phyloP scores from a whole-genome alignment of 352 stramenopile genomes.

The Phytophthora sp. region DNA sequence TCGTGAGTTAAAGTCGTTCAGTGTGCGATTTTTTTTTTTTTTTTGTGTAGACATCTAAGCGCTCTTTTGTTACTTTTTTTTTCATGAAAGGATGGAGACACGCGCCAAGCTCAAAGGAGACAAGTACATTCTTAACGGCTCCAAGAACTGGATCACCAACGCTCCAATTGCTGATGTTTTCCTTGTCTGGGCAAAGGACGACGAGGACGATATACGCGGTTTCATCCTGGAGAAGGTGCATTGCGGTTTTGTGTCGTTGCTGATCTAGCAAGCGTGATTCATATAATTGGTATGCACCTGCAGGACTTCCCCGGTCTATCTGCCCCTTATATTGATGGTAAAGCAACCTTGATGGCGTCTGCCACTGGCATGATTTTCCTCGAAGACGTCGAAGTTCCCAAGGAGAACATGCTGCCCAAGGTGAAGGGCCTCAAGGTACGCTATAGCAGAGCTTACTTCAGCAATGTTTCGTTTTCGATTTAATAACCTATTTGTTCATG shows the following conservation, averaged over 20 bases:
- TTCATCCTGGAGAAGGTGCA: slow-evolving; percentile 95
- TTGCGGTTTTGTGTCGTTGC: background rate
- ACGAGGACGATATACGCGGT: slow-evolving; percentile 93
- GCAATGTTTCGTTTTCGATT: no score
- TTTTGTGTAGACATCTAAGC: slow-evolving; percentile 7
- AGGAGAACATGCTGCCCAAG: slow-evolving; percentile 93
- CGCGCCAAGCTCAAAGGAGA: slow-evolving; percentile 84
- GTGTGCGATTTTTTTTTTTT: background rate
- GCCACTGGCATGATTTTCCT: slow-evolving; percentile 98
- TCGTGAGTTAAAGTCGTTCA: slow-evolving; percentile 53
- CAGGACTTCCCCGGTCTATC: slow-evolving; percentile 92
- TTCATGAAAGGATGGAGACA: slow-evolving; percentile 92
- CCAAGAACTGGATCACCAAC: slow-evolving; percentile 98
- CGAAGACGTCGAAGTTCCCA: slow-evolving; percentile 95
- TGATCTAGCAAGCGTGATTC: background rate
- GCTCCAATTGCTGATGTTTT: slow-evolving; percentile 97
- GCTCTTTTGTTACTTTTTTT: background rate
- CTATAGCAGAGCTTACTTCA: background rate
- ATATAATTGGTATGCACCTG: background rate
- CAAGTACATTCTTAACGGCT: slow-evolving; percentile 97
- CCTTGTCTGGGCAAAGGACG: slow-evolving; percentile 97
- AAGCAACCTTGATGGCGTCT: slow-evolving; percentile 95
- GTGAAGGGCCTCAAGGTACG: slow-evolving; percentile 84
- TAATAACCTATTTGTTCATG: no score
- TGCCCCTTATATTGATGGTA: slow-evolving; percentile 96